phyloP scores from a whole-genome alignment of 73 alveolate species.

The Uronychia binucleata region DNA sequence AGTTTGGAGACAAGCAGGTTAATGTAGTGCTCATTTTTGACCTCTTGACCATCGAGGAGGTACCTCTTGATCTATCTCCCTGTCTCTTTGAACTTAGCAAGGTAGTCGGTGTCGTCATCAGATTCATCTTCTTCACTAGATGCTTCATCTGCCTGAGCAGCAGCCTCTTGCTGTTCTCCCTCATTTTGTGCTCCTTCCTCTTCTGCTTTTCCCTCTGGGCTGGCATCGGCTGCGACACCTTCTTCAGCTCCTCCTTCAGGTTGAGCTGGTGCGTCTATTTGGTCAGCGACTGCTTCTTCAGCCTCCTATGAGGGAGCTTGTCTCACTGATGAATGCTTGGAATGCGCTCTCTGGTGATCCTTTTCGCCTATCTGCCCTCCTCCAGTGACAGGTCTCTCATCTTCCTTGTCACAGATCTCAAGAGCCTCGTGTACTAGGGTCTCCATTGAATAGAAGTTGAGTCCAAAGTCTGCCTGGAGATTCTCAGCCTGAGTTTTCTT shows the following conservation, averaged over 20 bases:
- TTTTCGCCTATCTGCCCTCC: conserved; percentile 24
- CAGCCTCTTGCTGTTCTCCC: conserved; percentile 20
- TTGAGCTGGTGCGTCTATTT: conserved; percentile 9
- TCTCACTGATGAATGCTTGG: conserved; percentile 13
- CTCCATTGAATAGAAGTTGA: conserved; percentile 25
- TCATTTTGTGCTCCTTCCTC: not conserved
- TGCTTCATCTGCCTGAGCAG: conserved; percentile 4
- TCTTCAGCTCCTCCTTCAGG: conserved; percentile 6
- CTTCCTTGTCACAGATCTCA: conserved; percentile 19
- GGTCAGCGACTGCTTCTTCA: conserved; percentile 37
- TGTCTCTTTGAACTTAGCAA: conserved; percentile 15
- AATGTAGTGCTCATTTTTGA: conserved; percentile 82
- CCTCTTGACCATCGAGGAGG: conserved; percentile 77
- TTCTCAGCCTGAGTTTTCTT: conserved; percentile 86
- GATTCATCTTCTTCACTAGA: conserved; percentile 18
- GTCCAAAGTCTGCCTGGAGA: conserved; percentile 60
- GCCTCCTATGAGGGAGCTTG: conserved; percentile 12
- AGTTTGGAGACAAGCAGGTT: conserved; percentile 67
- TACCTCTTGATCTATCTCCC: conserved; percentile 49
- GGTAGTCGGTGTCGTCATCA: conserved; percentile 25
- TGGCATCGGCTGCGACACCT: conserved; percentile 5
- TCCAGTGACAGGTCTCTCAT: conserved; percentile 12
- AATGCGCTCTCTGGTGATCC: not conserved
- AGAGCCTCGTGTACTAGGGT: conserved; percentile 55
- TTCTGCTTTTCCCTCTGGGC: conserved; percentile 19